Evolutionary conservation across 2,329 filamentous ascomycete species (phyloP), one percentile per base, ranked within the genome.

Genomic region (Exophiala aquamarina): DNA sequence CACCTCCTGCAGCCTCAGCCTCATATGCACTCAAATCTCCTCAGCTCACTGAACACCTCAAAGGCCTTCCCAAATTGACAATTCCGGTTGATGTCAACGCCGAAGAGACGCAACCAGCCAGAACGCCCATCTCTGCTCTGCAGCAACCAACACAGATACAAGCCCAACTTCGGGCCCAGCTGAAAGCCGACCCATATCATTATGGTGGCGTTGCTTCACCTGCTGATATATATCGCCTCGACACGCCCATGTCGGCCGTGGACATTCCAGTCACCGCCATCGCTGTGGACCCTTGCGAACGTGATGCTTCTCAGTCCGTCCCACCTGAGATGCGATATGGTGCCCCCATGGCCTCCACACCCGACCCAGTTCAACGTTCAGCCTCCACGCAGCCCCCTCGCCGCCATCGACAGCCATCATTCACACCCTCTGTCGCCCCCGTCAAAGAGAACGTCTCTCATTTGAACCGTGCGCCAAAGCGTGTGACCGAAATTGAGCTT

Each of bases 291-390:
- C 87, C 87, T 5, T 75, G 95, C 23, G 77, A 85, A 35, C 86
- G 92, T 41, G 86, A 93, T 61, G 74, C 77, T 37, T 95, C 89
- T 19, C 89, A 95, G 67, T 96, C 91, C 4, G 92, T 96, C 0
- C 92, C 92, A 34, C 92, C 92, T 5, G 84, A 95, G 70, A 95
- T 96, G 90, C 84, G 82, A 64, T 95, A 86, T 73, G 81, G 83
- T 23, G 66, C 72, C 33, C 61, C 66, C 50, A 64, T 55, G 4
- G 39, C 41, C 18, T 34, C 62, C 49, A 56, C 48, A 17, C 48
- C 54, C 19, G 72, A 77, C 32, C 74, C 74, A 40, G 63, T 76
- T 32, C 56, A 66, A 52, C 75, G 78, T 37, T 64, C 69, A 29
- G 61, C 64, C 21, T 72, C 73, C 4, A 71, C 68, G 13, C 28